Conservation (phyloP, 2,329 filamentous ascomycete species). For the Trichoderma sp. region DNA sequence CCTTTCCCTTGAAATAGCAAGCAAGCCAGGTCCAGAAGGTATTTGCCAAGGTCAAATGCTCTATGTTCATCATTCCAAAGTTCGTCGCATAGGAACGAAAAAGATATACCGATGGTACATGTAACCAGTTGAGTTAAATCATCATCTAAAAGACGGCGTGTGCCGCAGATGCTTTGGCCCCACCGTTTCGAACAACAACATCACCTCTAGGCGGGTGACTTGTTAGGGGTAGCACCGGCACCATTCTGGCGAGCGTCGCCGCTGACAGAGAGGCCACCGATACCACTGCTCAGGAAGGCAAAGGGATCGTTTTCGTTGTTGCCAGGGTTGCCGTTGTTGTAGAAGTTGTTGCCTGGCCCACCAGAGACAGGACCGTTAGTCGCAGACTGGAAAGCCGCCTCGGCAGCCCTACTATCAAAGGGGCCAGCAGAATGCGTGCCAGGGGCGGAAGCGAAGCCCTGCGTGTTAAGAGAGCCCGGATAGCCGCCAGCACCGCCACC, state of each 20-base stretch:
- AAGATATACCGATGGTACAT: slow-evolving; percentile 28
- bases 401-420: slow-evolving; percentile 90
- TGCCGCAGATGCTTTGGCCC: slow-evolving; percentile 28
- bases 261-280: slow-evolving; percentile 70
- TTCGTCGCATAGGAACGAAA: slow-evolving; percentile 29
- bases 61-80: slow-evolving; percentile 47
- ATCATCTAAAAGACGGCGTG: slow-evolving; percentile 29
- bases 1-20: slow-evolving; percentile 41
- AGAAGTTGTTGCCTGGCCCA: slow-evolving; percentile 59
- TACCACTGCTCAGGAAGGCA: slow-evolving; percentile 72
- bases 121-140: slow-evolving; percentile 25
- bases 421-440: slow-evolving; percentile 79
- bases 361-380: slow-evolving; percentile 77
- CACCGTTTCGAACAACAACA: slow-evolving; percentile 10
- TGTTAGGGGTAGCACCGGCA: slow-evolving; percentile 54
- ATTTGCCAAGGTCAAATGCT: slow-evolving; percentile 46
- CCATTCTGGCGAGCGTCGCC: slow-evolving; percentile 65
- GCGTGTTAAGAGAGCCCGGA: slow-evolving; percentile 75
- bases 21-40: slow-evolving; percentile 43
- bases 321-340: slow-evolving; percentile 62
- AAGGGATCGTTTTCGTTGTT: slow-evolving; percentile 72
- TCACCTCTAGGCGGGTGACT: slow-evolving; percentile 54
- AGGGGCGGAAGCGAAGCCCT: slow-evolving; percentile 69
- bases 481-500: slow-evolving; percentile 69
- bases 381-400: slow-evolving; percentile 89